Evolutionary conservation across 768 basidiomycete species (phyloP), one percentile per base, ranked within the genome.

Genomic region (Hydnomerulius pinastri): DNA sequence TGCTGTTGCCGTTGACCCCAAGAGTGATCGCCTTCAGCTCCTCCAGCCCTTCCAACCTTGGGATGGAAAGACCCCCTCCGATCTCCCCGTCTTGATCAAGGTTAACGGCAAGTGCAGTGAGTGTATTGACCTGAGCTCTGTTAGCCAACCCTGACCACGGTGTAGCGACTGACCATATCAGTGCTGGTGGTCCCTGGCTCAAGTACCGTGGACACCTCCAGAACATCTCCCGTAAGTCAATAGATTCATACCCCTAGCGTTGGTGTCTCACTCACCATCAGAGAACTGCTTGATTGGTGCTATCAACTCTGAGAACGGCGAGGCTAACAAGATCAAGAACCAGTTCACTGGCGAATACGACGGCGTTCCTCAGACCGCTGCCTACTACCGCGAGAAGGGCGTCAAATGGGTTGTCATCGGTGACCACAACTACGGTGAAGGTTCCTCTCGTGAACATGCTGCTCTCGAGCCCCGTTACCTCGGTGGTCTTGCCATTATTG

Each of bases 151-250:
- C 33, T 58, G 13, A 49, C 50, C 33, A 5, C 42, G 36, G 30
- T 47, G 41, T 1, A 83, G 81, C 92, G 35, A 94, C 93, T 57
- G 93, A 96, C 70, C 92, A 96, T 72, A 94, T 96, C 71, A 90
- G 87, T 53, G 95, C 95, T 67, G 96, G 95, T 78, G 96, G 96
- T 52, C 96, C 96, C 38, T 98, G 96, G 96, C 83, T 98, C 77
- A 98, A 98, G 77, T 98, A 95, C 80, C 92, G 96, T 78, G 96
- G 96, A 55, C 96, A 98, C 73, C 86, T 98, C 65, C 82, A 97
- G 71, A 98, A 98, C 80, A 98, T 97, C 69, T 97, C 95, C 27
- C 91, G 90, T 90, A 55, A 55, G 85, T 79, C 3, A 12, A 17
- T 46, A 5, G n/a, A 41, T 8, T 30, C 0, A 41, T 20, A 28